Percentiles rank a stretch among this genome's conserved stretches.
These are phyloP conservation scores for Podospora sp. DNA, from an alignment of 495 filamentous ascomycete species.

Conservation along the genomic window DNA sequence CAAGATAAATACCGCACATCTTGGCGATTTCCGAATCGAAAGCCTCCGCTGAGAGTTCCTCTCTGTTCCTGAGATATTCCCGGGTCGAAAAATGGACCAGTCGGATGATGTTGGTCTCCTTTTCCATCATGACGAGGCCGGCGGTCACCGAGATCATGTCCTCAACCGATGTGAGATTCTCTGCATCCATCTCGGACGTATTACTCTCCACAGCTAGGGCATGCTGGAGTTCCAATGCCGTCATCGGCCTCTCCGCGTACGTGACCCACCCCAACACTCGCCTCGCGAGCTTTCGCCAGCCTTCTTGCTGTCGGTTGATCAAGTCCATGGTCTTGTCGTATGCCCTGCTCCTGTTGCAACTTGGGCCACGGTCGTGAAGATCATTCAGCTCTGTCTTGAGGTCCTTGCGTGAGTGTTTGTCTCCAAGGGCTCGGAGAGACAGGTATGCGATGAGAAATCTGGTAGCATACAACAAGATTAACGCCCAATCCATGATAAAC, in stretches of 20 bases:
- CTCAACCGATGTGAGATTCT: constrained; percentile 42
- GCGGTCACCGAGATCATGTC: constrained; percentile 52
- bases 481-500: no score
- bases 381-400: no score
- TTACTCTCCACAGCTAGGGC: constrained; percentile 23
- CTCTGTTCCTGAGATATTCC: constrained; percentile 53
- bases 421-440: no score
- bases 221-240: constrained; percentile 3
- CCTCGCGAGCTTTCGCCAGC: background rate
- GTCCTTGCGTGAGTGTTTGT: no score
- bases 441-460: no score
- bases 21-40: no score
- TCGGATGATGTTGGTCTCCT: constrained; percentile 49
- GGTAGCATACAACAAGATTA: no score
- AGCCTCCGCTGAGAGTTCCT: no score
- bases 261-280: constrained; percentile 10
- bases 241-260: constrained; percentile 7
- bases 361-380: no score
- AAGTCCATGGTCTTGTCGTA: constrained; percentile 14
- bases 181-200: constrained; percentile 41
- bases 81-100: constrained; percentile 60
- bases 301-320: constrained; percentile 5
- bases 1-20: no score
- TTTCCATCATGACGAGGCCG: constrained; percentile 55
- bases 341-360: background rate